Base-by-base conservation (phyloP, 1,139 yeast species). In the Meyerozyma elateridarum region DNA sequence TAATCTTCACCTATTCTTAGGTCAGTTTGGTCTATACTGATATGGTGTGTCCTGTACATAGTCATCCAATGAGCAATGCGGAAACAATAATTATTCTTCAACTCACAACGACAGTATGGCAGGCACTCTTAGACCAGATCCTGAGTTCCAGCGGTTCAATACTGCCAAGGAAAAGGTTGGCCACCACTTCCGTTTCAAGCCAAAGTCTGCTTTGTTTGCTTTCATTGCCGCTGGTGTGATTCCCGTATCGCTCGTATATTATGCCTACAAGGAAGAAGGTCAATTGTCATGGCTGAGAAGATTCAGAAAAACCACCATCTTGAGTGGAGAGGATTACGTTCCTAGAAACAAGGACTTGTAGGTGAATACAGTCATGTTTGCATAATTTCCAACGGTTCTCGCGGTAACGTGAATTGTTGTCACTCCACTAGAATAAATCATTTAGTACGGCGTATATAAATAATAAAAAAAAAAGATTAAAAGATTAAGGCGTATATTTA, bases 341-440 rank as follows among this genome's bases (percentile, higher is more conserved):
- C 73, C 73, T 41, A 65, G 73, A 56, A 59, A 56, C 37, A 66
- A 67, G 49, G 71, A 67, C 45, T 64, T 67, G 54, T 64, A 53
- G 49, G 20, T 25, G 17, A n/a, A n/a, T n/a, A n/a, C n/a, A n/a
- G n/a, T n/a, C n/a, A n/a, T n/a, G n/a, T n/a, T n/a, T n/a, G n/a
- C n/a, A n/a, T n/a, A n/a, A n/a, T n/a, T n/a, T n/a, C n/a, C n/a
- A n/a, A n/a, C n/a, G n/a, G n/a, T n/a, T n/a, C n/a, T n/a, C n/a
- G n/a, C n/a, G n/a, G n/a, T n/a, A n/a, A n/a, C n/a, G n/a, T n/a
- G n/a, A n/a, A n/a, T n/a, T n/a, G n/a, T n/a, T n/a, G n/a, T n/a
- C n/a, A n/a, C n/a, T n/a, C n/a, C n/a, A n/a, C n/a, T n/a, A n/a
- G n/a, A n/a, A n/a, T n/a, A n/a, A n/a, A n/a, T n/a, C n/a, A n/a